A percentile compares a stretch with the other conserved stretches of the same genome.
These are phyloP conservation scores for Mortierella sp. DNA, from an alignment of 371 early-diverging fungal genomes.

Conservation along the genomic window DNA sequence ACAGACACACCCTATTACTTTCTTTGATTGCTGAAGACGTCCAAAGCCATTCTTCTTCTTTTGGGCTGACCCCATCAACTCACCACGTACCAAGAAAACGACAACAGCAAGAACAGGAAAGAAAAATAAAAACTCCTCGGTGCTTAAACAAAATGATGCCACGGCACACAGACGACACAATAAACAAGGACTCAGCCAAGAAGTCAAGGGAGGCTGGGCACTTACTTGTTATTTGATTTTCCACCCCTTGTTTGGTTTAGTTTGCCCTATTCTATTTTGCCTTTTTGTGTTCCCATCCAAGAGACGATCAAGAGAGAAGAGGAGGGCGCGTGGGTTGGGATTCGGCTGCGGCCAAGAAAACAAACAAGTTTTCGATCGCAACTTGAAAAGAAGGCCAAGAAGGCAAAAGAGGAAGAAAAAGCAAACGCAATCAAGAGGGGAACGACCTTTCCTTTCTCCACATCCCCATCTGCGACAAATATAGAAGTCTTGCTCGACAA, in stretches of 20 bases:
- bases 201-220: slow-evolving; percentile 9
- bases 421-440: not conserved
- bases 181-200: not conserved
- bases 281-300: not conserved
- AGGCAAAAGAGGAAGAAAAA: not conserved
- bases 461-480: not conserved
- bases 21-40: not conserved
- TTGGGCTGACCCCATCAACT: not conserved
- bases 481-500: not conserved
- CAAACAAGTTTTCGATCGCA: not conserved
- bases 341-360: slow-evolving; percentile 14
- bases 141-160: no score
- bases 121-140: slow-evolving; percentile 5
- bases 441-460: not conserved
- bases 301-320: not conserved
- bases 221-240: not conserved
- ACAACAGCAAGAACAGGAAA: not conserved
- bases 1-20: not conserved
- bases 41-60: not conserved
- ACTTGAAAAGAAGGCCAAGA: not conserved
- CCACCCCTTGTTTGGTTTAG: slow-evolving; percentile 9
- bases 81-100: no score
- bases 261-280: not conserved
- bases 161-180: not conserved
- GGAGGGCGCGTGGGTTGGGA: not conserved